Evolutionary conservation across 257 asterid genomes (phyloP), one percentile per base, ranked within the genome.

Genomic region (Verbascum thapsus): DNA sequence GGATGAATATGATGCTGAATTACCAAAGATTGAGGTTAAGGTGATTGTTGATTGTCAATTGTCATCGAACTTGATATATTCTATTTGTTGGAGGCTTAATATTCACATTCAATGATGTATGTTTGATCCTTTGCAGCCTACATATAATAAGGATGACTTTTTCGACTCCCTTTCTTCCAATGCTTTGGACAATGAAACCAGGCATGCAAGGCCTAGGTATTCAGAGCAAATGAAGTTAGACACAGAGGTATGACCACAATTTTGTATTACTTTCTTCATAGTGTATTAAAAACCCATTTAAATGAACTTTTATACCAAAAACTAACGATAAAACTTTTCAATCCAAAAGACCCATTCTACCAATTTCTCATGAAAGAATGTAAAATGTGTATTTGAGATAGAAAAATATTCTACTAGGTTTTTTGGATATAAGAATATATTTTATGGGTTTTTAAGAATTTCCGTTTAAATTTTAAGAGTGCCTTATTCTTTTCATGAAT

Each of bases 151-250:
- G 87, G 97, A 94, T 26, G 96, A 90, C 76, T 94, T 94, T 58
- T 94, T 94, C 8, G 99, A 94, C 45, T 77, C 94, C 6, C 68
- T 94, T 48, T 94, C 99, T 18, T 82, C 78, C 75, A 83, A 82
- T 52, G 64, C 96, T 8, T 48, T 73, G 67, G 79, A 65, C 63
- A 77, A 85, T 49, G 80, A 67, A 45, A 78, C 76, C 6, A 83
- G 72, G 68, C 69, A 68, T 40, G 88, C 82, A 44, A 76, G 99
- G 84, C 48, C 92, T 41, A 83, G 94, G 79, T 94, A 81, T 62
- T 87, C 99, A 0, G 99, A 94, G 76, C 96, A 87, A 78, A 79
- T 81, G 87, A 94, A 87, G 81, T 52, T 87, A 40, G 99, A 94
- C 41, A 76, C 88, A 0, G 96, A 94, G 97, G 99, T 86, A 79